phyloP scores from a whole-genome alignment of 306 rosid genomes.

The Sechiopsis laciniata region DNA sequence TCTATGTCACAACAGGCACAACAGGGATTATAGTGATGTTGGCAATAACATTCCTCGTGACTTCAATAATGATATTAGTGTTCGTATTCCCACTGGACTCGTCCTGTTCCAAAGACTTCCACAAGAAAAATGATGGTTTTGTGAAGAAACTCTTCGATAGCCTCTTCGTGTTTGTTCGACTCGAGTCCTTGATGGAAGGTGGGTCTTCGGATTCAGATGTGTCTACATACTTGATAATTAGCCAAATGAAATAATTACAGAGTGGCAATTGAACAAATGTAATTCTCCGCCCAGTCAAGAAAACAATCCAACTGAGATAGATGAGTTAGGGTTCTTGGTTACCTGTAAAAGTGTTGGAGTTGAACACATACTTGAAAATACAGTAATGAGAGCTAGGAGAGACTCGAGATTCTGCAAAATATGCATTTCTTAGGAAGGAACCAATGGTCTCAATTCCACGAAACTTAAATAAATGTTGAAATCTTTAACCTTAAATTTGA shows the following conservation, averaged over 20 bases:
- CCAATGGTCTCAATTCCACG: too few relatives aligned
- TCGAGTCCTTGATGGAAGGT: conserved; percentile 54
- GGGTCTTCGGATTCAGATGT: conserved; percentile 77
- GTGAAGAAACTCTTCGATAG: conserved; percentile 86
- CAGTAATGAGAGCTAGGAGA: conserved; percentile 58
- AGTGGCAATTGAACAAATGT: conserved; percentile 42
- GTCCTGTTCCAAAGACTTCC: background rate
- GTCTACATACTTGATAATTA: conserved; percentile 50
- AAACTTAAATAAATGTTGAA: too few relatives aligned
- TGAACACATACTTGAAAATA: too few relatives aligned
- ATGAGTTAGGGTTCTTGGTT: conserved; percentile 69
- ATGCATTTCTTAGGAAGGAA: too few relatives aligned
- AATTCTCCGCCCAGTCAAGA: conserved; percentile 49
- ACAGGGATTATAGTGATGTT: too few relatives aligned
- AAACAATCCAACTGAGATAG: conserved; percentile 22
- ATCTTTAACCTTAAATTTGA: too few relatives aligned
- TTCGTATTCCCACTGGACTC: too few relatives aligned
- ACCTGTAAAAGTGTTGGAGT: conserved; percentile 35
- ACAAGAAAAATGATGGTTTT: conserved; percentile 52
- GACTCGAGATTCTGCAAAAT: conserved; percentile 18
- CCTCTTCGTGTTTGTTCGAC: conserved; percentile 64
- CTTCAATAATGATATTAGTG: too few relatives aligned
- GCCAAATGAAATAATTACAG: conserved; percentile 40
- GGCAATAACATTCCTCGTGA: too few relatives aligned
- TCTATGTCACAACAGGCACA: too few relatives aligned